Evolutionary conservation across 2,329 filamentous ascomycete genomes (phyloP).

Genomic region (Sporothrix protearum): DNA sequence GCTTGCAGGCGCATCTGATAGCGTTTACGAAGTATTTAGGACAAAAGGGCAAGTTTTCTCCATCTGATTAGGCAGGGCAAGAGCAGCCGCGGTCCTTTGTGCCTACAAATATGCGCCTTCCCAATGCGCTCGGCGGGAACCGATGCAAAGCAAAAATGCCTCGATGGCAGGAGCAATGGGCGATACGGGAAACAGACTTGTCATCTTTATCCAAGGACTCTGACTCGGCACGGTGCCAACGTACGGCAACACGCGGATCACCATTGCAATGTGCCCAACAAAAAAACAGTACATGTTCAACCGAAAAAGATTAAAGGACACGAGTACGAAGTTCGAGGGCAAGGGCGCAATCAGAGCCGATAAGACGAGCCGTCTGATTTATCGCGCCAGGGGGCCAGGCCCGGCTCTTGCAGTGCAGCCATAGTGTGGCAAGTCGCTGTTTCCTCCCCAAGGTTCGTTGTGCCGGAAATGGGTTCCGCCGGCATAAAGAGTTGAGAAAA

Average conservation of each 20-base stretch:
- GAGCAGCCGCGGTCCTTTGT: neutral
- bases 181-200: neutral
- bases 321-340: constrained; percentile 8
- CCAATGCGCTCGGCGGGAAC: neutral
- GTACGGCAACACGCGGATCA: neutral
- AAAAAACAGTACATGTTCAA: neutral
- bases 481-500: neutral
- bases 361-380: neutral
- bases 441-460: neutral
- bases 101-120: neutral
- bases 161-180: neutral
- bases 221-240: neutral
- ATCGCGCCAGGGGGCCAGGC: constrained; percentile 3
- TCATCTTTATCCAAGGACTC: neutral
- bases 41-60: neutral
- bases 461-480: constrained; percentile 9
- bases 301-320: neutral
- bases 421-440: neutral
- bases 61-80: constrained; percentile 11
- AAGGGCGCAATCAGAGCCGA: neutral
- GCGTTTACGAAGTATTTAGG: neutral
- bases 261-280: neutral
- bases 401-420: constrained; percentile 1
- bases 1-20: constrained; percentile 4
- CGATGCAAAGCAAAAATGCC: constrained; percentile 4